phyloP scores from a whole-genome alignment of 768 basidiomycete genomes.

The Phanerodontia chrysosporium region DNA sequence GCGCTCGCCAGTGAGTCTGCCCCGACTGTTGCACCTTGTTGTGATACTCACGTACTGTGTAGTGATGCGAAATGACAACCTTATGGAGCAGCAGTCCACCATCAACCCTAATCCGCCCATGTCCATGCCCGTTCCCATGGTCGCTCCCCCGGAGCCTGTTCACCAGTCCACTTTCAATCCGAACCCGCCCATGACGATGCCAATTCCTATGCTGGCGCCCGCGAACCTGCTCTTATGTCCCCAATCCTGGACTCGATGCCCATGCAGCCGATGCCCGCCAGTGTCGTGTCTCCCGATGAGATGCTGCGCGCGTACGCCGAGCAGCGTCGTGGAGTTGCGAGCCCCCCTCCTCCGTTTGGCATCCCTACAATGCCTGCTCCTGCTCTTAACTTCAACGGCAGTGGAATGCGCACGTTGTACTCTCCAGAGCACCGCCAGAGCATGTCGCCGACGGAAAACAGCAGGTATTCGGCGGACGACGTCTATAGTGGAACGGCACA shows the following conservation, averaged over 20 bases:
- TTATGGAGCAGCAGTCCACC: slow-evolving; percentile 23
- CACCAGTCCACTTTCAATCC: slow-evolving; percentile 31
- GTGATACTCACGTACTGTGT: slow-evolving; percentile 2
- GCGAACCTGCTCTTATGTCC: too few species aligned
- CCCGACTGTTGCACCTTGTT: not conserved
- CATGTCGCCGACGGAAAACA: slow-evolving; percentile 20
- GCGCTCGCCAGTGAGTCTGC: slow-evolving; percentile 61
- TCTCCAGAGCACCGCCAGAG: slow-evolving; percentile 24
- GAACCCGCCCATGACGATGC: slow-evolving; percentile 26
- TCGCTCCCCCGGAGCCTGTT: slow-evolving; percentile 13
- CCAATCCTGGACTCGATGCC: slow-evolving; percentile 32
- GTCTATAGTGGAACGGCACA: slow-evolving; percentile 26
- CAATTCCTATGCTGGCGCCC: too few species aligned
- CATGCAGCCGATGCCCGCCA: slow-evolving; percentile 40
- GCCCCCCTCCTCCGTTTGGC: slow-evolving; percentile 22
- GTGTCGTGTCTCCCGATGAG: slow-evolving; percentile 60
- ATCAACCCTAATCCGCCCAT: slow-evolving; percentile 23
- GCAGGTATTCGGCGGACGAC: slow-evolving; percentile 27
- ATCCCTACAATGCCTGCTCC: slow-evolving; percentile 24
- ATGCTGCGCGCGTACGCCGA: slow-evolving; percentile 74
- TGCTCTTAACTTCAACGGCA: slow-evolving; percentile 22
- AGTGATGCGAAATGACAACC: slow-evolving; percentile 68
- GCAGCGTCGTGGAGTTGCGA: slow-evolving; percentile 30
- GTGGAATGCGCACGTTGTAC: slow-evolving; percentile 31
- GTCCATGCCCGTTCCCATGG: slow-evolving; percentile 39